phyloP scores from a whole-genome alignment of 805 yeast genomes.

The Metschnikowia drakensbergensis region DNA sequence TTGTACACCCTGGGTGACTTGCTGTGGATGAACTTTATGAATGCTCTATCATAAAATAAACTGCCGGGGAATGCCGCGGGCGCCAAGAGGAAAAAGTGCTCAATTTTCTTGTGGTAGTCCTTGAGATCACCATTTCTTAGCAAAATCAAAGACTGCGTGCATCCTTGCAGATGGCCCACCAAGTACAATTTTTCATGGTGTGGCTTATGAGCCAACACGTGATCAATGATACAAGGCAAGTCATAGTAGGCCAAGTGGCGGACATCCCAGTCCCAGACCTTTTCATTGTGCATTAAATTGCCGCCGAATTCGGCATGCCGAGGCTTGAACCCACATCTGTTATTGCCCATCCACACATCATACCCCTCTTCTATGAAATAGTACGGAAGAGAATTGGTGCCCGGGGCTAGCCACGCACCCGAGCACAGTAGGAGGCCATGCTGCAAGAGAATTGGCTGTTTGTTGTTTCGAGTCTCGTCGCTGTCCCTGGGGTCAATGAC shows the following conservation, averaged over 20 bases:
- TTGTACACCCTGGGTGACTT: constrained; percentile 44
- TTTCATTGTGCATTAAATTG: constrained; percentile 37
- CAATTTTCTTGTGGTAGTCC: constrained; percentile 49
- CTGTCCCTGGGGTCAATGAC: constrained; percentile 48
- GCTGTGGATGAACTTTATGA: constrained; percentile 59
- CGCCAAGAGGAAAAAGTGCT: constrained; percentile 71
- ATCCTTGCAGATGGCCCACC: constrained; percentile 90
- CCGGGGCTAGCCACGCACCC: constrained; percentile 82
- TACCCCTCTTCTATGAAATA: constrained; percentile 52
- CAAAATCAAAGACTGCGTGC: constrained; percentile 76
- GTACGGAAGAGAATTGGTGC: constrained; percentile 70
- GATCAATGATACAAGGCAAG: constrained; percentile 66
- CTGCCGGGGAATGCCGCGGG: constrained; percentile 92
- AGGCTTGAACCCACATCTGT: constrained; percentile 81
- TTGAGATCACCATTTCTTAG: constrained; percentile 42
- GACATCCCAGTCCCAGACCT: constrained; percentile 94
- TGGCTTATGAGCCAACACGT: constrained; percentile 46
- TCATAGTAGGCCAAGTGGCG: constrained; percentile 78
- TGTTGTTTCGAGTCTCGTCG: constrained; percentile 24
- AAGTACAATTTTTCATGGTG: constrained; percentile 49
- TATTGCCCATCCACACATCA: constrained; percentile 91
- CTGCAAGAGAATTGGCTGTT: constrained; percentile 66
- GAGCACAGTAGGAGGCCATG: constrained; percentile 89
- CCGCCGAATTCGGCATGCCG: constrained; percentile 44
- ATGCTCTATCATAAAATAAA: constrained; percentile 56